Base-by-base conservation (phyloP, 2,329 filamentous ascomycete genomes). In the Aspergillus floridensis region DNA sequence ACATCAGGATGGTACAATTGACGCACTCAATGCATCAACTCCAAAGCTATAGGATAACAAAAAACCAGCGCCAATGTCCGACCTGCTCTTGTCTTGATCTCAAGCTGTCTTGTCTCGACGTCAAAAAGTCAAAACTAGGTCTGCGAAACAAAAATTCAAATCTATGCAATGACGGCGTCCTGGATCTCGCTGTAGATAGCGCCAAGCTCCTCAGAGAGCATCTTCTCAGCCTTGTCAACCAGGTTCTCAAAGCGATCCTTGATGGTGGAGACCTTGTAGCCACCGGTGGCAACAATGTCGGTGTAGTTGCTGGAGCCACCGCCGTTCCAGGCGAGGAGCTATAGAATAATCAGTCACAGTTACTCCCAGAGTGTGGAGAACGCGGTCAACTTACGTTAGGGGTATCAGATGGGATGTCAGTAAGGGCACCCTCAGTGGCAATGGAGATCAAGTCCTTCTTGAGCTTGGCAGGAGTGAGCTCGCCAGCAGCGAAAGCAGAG, bases 321-420 rank as follows among this genome's bases (percentile, higher is more conserved):
- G 76, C 96, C 95, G 86, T 99, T 99, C 93, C 93, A 99, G 78
- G 93, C 93, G 64, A 99, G 92, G 74, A 96, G 84, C 81, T 83
- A 66, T 5, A 60, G 59, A 1, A 22, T 16, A 48, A 65, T 65
- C 74, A 44, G 19, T 58, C 41, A 5, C 24, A 41, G 16, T 58
- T 44, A 5, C 24, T 53, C 38, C 7, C 32, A 49, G 19, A 3
- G 26, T 22, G 12, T 31, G 19, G 19, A 44, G 6, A 48, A 5
- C 22, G 31, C 4, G 46, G 38, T 12, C 11, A 49, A 79, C 81
- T 79, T 79, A 83, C 80, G 86, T 99, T 99, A 76, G 88, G 87
- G 68, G 96, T 99, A 76, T 91, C 88, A 54, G 81, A 82, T 66
- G 93, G 93, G 55, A 99, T 88, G 70, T 96, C 92, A 68, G 82